Percentiles rank a stretch among this genome's conserved stretches.
Conservation (phyloP, 257 asterid species). For the Capsicum baccatum region DNA sequence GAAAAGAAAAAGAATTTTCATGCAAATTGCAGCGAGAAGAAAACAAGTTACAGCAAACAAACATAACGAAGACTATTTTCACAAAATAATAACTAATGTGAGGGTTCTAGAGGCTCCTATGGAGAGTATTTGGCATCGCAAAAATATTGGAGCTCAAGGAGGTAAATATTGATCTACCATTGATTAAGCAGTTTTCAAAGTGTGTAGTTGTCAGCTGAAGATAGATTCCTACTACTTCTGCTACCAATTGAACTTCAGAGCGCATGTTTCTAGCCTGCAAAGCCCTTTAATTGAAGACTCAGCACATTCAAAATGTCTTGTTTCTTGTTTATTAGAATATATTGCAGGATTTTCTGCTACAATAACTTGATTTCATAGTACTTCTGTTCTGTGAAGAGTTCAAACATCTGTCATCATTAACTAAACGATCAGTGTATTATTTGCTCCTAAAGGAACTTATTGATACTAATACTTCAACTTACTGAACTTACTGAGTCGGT, state of each 20-base stretch:
- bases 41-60: background rate
- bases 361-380: slow-evolving; percentile 1
- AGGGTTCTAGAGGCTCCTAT: background rate
- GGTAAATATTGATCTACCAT: slow-evolving; percentile 20
- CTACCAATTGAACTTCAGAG: background rate
- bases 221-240: slow-evolving; percentile 6
- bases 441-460: no score
- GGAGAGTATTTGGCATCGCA: slow-evolving; percentile 14
- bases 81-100: slow-evolving; percentile 24
- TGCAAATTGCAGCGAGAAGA: slow-evolving; percentile 6
- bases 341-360: slow-evolving; percentile 10
- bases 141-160: slow-evolving; percentile 1
- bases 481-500: no score
- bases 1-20: background rate
- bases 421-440: no score
- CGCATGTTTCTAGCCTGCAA: background rate
- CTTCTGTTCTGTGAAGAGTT: background rate
- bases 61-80: slow-evolving; percentile 9
- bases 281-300: background rate
- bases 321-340: slow-evolving; percentile 15
- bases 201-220: background rate
- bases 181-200: background rate
- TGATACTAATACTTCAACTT: no score
- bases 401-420: background rate
- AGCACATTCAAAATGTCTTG: background rate